Base-by-base conservation (phyloP, 169 alveolate genomes). In the Babesia ovis region DNA sequence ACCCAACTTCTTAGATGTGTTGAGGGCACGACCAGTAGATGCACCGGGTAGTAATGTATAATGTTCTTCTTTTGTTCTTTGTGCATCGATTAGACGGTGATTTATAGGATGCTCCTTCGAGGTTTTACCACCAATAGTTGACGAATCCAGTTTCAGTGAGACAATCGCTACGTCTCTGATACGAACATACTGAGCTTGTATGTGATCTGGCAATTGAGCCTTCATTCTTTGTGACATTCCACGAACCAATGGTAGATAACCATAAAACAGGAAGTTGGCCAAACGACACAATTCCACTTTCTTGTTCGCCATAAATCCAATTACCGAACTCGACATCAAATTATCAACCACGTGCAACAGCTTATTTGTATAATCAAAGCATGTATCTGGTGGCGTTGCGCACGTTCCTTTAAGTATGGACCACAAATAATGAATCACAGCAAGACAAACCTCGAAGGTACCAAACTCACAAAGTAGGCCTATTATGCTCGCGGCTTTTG, bases 291-390 rank as follows among this genome's bases (percentile, higher is more conserved):
- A n/a, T 12, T 77, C 82, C 50, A 77, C 60, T 2, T 56, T 31
- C 22, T 23, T 42, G 50, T 77, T 77, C 6, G 54, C 55, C 14
- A 59, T 43, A 20, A 68, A 58, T 6, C 86, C 86, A 9, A 51
- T 50, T 3, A 72, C 53, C 0, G 83, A 55, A 22, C 64, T 22
- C 35, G 62, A 55, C 9, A 77, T 34, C 53, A 77, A 29, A 29
- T 68, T 53, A 14, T 77, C 60, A 29, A 77, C 74, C 31, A 27
- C 48, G 27, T 61, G 39, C 31, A 77, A 23, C 31, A 58, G 48
- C 50, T 68, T 77, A 31, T 48, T 48, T 4, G 86, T 50, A 66
- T 77, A 77, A 0, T 77, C 81, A 35, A 77, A 64, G 34, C 61
- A 16, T 16, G 42, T 9, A 4, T 22, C 64, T 32, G 64, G 51